Conservation (phyloP, 345 rosid genomes). For the Ceriops zippeliana region DNA sequence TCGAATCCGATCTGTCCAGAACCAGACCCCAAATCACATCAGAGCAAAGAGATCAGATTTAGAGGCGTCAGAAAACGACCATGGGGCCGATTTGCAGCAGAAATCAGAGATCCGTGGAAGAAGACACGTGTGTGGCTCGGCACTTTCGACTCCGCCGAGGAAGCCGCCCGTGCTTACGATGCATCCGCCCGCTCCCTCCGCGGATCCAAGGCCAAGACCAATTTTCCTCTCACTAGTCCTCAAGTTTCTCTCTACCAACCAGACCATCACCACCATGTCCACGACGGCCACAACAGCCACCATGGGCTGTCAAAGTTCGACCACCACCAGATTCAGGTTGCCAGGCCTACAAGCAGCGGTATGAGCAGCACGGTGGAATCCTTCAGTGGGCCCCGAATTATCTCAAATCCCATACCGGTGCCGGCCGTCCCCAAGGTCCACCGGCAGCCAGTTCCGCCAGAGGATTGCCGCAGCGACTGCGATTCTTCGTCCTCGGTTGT, state of each 20-base stretch:
- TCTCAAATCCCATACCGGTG: not conserved
- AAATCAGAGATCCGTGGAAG: constrained; percentile 89
- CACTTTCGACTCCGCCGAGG: constrained; percentile 85
- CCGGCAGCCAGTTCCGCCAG: constrained; percentile 52
- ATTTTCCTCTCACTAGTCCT: constrained; percentile 42
- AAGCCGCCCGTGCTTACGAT: constrained; percentile 90
- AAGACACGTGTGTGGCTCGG: constrained; percentile 92
- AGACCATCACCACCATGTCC: constrained; percentile 18
- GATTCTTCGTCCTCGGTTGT: constrained; percentile 92
- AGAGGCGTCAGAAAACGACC: constrained; percentile 93
- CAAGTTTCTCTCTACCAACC: too few relatives aligned
- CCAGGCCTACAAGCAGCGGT: constrained; percentile 71
- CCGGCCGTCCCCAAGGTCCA: constrained; percentile 16
- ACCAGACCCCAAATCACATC: too few relatives aligned
- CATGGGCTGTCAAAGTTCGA: constrained; percentile 29
- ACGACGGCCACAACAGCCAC: constrained; percentile 7
- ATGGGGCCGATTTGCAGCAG: constrained; percentile 88
- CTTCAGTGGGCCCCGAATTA: constrained; percentile 71
- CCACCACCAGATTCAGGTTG: too few relatives aligned
- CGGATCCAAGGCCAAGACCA: constrained; percentile 85
- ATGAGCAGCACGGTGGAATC: constrained; percentile 98
- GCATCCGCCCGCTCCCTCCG: constrained; percentile 76
- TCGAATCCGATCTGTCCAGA: too few relatives aligned
- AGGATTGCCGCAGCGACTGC: constrained; percentile 87
- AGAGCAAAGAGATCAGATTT: constrained; percentile 51